Evolutionary conservation across 2,329 filamentous ascomycete genomes (phyloP), one percentile per base, ranked within the genome.

Genomic region (Fusarium tjaetaba): DNA sequence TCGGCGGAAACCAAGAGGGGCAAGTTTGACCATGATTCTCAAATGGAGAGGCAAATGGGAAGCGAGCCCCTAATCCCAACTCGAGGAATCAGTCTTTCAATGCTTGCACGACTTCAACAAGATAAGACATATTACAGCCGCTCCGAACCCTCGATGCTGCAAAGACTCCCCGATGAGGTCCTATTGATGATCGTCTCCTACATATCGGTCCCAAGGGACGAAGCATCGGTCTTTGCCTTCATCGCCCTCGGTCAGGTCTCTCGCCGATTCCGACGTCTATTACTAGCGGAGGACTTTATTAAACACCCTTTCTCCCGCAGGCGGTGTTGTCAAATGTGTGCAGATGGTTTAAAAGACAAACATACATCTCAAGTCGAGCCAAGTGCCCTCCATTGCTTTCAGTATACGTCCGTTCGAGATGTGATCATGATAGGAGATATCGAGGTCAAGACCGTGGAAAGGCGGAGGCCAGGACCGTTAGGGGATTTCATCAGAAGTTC

Each of bases 391-490:
- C 48, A 34, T 34, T 51, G 48, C 13, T 51, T 51, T 24, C 4
- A 34, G 5, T 51, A 51, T 14, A 24, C 24, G n/a, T 20, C 16
- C 16, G 11, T 18, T 11, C 30, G 30, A 18, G 22, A 13, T 3
- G 1, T n/a, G 39, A 14, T n/a, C 20, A n/a, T 4, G 16, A 2
- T 5, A n/a, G 22, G 46, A 2, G 14, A 7, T 16, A 7, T n/a
- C 7, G 6, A 4, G 10, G 3, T 5, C 28, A 5, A 32, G 4
- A 26, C 30, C 30, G 30, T 13, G 30, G 30, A 18, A 22, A 28
- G 5, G 32, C n/a, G 22, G 48, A 16, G 8, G 10, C 4, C 7
- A 20, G 22, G 22, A 24, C 5, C 15, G 18, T 6, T 51, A 5
- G 16, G 30, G 3, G n/a, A 20, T 7, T 51, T 34, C n/a, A 34